Evolutionary conservation across 306 rosid species (phyloP), one percentile per base, ranked within the genome.

Genomic region (Cucurbita pepo): DNA sequence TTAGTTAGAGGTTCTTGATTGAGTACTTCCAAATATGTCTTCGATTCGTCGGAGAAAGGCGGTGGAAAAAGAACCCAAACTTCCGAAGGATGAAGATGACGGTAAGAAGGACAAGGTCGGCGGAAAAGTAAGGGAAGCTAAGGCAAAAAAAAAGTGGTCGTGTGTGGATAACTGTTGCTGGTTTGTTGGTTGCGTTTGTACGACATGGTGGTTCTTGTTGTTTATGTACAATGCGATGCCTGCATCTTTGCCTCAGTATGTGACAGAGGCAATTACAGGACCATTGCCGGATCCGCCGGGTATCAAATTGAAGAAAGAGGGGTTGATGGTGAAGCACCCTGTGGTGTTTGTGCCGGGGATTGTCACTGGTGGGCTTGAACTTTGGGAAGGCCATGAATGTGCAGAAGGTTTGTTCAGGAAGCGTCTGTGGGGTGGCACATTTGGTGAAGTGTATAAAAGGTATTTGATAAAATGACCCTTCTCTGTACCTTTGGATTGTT

Each of bases 241-340:
- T 5, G 77, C 89, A 30, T 88, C 90, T n/a, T 78, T 88, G 56
- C 92, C 95, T 22, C 95, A 90, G 83, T 88, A 81, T 8, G 90
- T 90, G 55, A 86, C 90, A 16, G 90, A 90, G 80, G 88, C 78
- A 40, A 82, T 90, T 5, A 86, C 90, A 3, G 95, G 95, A 44
- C 97, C 92, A 52, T 59, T 85, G 88, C 92, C 90, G 18, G 95
- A 90, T 69, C 90, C 91, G 15, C 95, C 95, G 37, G 95, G 95
- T 18, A 41, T 86, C 36, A 90, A 88, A 50, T 80, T 90, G 77
- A 80, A 62, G 80, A 88, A 90, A 53, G 96, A 90, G 61, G 95
- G 95, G 53, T 75, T 88, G 71, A 81, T 10, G 53, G 94, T 22
- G 58, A 83, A 83, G 82, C 96, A 90, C 18, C 96, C 96, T 48